phyloP scores from a whole-genome alignment of 164 flowering plant species.

The Tetrastigma voinierianum region DNA sequence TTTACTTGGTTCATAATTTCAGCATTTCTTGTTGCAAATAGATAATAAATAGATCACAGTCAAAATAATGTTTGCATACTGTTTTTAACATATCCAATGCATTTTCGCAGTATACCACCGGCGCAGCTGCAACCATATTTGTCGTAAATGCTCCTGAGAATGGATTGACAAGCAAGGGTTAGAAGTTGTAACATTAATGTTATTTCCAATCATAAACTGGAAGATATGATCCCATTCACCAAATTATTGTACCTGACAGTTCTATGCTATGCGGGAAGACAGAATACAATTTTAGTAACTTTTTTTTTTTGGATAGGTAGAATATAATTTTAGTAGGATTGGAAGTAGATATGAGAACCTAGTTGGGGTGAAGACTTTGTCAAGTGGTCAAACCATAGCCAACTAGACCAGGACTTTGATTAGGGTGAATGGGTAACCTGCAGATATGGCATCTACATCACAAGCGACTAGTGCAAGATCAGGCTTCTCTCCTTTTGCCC shows the following conservation, averaged over 20 bases:
- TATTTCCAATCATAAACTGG: too few species aligned
- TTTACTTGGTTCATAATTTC: not conserved
- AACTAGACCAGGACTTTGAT: too few species aligned
- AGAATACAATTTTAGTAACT: too few species aligned
- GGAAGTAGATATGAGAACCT: too few species aligned
- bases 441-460: conserved; percentile 88
- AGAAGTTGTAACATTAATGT: conserved; percentile 1
- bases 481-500: conserved; percentile 87
- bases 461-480: conserved; percentile 95
- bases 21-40: not conserved
- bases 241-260: too few species aligned
- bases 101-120: conserved; percentile 73
- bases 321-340: too few species aligned
- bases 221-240: too few species aligned
- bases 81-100: conserved; percentile 47
- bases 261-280: too few species aligned
- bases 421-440: conserved; percentile 51
- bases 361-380: too few species aligned
- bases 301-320: too few species aligned
- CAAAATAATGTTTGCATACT: conserved; percentile 35
- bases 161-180: conserved; percentile 1
- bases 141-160: conserved; percentile 82
- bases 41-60: not conserved
- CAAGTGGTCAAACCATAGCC: too few species aligned
- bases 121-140: conserved; percentile 96